Conservation (phyloP, 345 rosid species). For the Brassica napus region Da-Ae NC_063438.1:7505001-7505500, state of each 20-base stretch:
- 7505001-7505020: slow-evolving; percentile 1
- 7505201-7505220: neutral
- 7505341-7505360: slow-evolving; percentile 7
- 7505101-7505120: neutral
- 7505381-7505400: neutral
- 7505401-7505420: neutral
- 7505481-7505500: neutral
- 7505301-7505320: neutral
- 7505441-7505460: neutral
- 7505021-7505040: slow-evolving; percentile 7
- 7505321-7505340: neutral
- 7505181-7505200: neutral
- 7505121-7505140: neutral
- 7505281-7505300: too few species aligned
- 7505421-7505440: neutral
- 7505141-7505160: neutral
- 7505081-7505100: neutral
- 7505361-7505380: neutral
- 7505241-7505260: too few species aligned
- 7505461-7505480: neutral
- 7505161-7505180: neutral
- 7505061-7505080: neutral
- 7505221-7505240: neutral
- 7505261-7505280: too few species aligned
- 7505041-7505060: neutral